A percentile compares a stretch with the other conserved stretches of the same genome.
These are phyloP conservation scores for Pichia sp. DNA, from an alignment of 1,139 yeast species.

Conservation along the genomic window DNA sequence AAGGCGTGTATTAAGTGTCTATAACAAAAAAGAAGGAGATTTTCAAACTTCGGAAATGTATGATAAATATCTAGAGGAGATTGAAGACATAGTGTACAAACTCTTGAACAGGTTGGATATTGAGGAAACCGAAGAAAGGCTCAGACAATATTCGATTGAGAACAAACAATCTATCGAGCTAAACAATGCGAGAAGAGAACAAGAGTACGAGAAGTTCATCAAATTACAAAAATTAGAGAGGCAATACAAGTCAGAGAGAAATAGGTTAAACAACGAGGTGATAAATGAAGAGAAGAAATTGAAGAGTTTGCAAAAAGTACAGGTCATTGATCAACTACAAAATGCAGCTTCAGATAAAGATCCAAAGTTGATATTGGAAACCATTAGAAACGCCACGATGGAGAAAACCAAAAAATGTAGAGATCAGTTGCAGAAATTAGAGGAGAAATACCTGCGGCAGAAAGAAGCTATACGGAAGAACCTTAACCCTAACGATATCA, in stretches of 20 bases:
- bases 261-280: conserved; percentile 47
- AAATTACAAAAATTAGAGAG: conserved; percentile 61
- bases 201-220: conserved; percentile 59
- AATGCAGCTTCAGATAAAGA: conserved; percentile 43
- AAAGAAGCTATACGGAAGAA: conserved; percentile 38
- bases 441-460: conserved; percentile 37
- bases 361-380: conserved; percentile 46
- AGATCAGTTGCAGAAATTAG: conserved; percentile 61
- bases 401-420: conserved; percentile 66
- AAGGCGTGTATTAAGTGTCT: conserved; percentile 67
- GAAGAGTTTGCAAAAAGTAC: conserved; percentile 56
- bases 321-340: conserved; percentile 65
- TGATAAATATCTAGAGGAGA: conserved; percentile 75
- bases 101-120: conserved; percentile 65
- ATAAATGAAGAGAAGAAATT: conserved; percentile 33
- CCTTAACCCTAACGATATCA: conserved; percentile 24
- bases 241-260: conserved; percentile 66
- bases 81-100: conserved; percentile 78
- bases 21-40: conserved; percentile 77
- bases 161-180: conserved; percentile 74
- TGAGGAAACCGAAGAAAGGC: conserved; percentile 64
- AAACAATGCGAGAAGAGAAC: conserved; percentile 65
- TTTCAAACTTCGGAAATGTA: conserved; percentile 55
- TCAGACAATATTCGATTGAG: conserved; percentile 67
- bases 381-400: conserved; percentile 56